These are phyloP conservation scores for Coniochaeta pulveracea DNA, from an alignment of 2,329 filamentous ascomycete genomes.

Conservation along the genomic window DNA sequence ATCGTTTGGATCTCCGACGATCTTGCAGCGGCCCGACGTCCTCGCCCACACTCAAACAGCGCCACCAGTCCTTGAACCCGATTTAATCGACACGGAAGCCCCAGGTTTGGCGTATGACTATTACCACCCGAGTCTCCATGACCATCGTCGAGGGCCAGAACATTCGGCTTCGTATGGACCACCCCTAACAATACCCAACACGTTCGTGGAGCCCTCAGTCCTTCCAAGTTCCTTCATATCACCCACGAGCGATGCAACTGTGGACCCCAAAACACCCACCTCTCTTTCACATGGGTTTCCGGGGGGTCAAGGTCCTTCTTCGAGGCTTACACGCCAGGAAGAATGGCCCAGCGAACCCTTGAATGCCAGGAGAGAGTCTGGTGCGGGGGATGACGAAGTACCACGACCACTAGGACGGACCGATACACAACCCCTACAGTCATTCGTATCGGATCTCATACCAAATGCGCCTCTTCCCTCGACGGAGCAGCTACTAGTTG, in stretches of 20 bases:
- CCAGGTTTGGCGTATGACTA: slow-evolving; percentile 15
- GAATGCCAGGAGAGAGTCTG: no score
- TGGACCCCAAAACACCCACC: background rate
- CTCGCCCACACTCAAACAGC: slow-evolving; percentile 6
- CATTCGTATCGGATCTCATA: slow-evolving; percentile 15
- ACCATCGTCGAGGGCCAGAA: background rate
- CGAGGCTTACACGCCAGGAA: no score
- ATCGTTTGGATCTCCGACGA: slow-evolving; percentile 9
- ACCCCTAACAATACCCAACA: slow-evolving; percentile 4
- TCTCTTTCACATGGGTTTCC: background rate
- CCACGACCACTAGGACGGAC: slow-evolving; percentile 10
- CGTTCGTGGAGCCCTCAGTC: no score
- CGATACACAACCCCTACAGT: slow-evolving; percentile 14
- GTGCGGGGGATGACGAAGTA: background rate
- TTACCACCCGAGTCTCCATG: slow-evolving; percentile 8
- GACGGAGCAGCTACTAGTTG: slow-evolving; percentile 27
- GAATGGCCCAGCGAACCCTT: no score
- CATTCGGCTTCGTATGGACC: slow-evolving; percentile 7
- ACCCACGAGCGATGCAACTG: background rate
- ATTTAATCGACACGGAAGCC: slow-evolving; percentile 12
- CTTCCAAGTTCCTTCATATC: background rate
- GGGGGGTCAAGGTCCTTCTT: background rate
- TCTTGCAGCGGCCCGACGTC: no score
- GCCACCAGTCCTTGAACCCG: slow-evolving; percentile 8
- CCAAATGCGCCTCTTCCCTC: slow-evolving; percentile 11